Conservation (phyloP, 1,139 yeast genomes). For the Schwanniomyces etchellsii region DNA sequence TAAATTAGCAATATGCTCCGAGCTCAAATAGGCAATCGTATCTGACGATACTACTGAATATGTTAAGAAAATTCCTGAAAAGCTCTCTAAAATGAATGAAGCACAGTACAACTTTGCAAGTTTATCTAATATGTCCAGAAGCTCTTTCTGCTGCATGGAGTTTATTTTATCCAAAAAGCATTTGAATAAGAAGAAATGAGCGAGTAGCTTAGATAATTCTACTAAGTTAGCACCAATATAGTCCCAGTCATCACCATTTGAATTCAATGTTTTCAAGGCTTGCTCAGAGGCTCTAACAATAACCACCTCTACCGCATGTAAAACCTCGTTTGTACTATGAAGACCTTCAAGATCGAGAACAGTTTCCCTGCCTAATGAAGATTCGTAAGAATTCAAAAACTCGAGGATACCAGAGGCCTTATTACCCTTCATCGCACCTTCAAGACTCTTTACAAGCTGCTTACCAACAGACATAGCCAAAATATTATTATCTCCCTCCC, state of each 20-base stretch:
- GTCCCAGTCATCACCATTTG: slow-evolving; percentile 32
- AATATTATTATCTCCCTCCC: slow-evolving; percentile 96
- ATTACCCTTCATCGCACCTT: slow-evolving; percentile 22
- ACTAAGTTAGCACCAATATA: slow-evolving; percentile 56
- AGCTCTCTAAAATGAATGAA: slow-evolving; percentile 29
- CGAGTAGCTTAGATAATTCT: slow-evolving; percentile 50
- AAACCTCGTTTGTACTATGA: slow-evolving; percentile 25
- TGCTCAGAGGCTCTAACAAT: slow-evolving; percentile 35
- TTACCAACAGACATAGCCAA: slow-evolving; percentile 81
- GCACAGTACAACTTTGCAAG: slow-evolving; percentile 26
- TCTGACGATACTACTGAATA: slow-evolving; percentile 28
- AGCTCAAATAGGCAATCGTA: slow-evolving; percentile 27
- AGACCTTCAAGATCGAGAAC: slow-evolving; percentile 25
- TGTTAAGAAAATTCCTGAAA: slow-evolving; percentile 37
- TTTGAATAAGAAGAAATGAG: slow-evolving; percentile 31
- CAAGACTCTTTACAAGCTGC: slow-evolving; percentile 57
- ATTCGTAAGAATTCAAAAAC: slow-evolving; percentile 35
- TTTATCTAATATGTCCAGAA: slow-evolving; percentile 19
- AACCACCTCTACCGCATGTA: slow-evolving; percentile 36
- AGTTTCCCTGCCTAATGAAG: slow-evolving; percentile 19
- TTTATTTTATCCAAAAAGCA: slow-evolving; percentile 25
- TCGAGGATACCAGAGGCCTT: slow-evolving; percentile 36
- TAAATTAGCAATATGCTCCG: slow-evolving; percentile 23
- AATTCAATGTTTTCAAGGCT: slow-evolving; percentile 25
- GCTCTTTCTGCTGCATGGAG: slow-evolving; percentile 12